Conservation (phyloP, 257 asterid species). For the Handroanthus guayacan region DNA sequence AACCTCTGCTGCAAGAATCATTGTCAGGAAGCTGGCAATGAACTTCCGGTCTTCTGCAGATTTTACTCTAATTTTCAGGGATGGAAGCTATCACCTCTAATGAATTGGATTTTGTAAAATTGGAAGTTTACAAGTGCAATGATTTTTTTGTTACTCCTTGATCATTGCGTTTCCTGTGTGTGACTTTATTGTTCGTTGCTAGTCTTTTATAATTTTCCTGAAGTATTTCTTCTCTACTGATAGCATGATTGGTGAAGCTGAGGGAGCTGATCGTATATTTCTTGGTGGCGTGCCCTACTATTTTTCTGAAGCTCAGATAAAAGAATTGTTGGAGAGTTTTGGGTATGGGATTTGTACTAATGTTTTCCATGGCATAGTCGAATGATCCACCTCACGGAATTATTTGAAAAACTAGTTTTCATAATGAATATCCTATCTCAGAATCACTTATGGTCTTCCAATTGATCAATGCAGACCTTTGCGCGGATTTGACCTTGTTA, state of each 20-base stretch:
- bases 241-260: conserved; percentile 57
- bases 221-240: conserved; percentile 31
- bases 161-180: conserved; percentile 19
- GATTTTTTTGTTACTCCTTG: background rate
- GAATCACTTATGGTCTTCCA: conserved; percentile 22
- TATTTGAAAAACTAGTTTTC: conserved; percentile 24
- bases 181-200: conserved; percentile 1
- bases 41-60: conserved; percentile 26
- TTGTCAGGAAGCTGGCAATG: conserved; percentile 23
- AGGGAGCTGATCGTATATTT: conserved; percentile 64
- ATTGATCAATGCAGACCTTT: conserved; percentile 48
- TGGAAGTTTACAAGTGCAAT: background rate
- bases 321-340: conserved; percentile 62
- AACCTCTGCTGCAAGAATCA: conserved; percentile 21
- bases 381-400: conserved; percentile 25
- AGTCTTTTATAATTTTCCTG: conserved; percentile 15
- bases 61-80: background rate
- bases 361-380: background rate
- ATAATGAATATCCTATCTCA: conserved; percentile 10
- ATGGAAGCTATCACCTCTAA: background rate
- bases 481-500: conserved; percentile 66
- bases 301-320: conserved; percentile 63
- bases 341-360: conserved; percentile 45
- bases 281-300: conserved; percentile 71
- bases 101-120: conserved; percentile 4